These are phyloP conservation scores for Juglanconis oblonga DNA, from an alignment of 2,329 filamentous ascomycete species.

Conservation along the genomic window DNA sequence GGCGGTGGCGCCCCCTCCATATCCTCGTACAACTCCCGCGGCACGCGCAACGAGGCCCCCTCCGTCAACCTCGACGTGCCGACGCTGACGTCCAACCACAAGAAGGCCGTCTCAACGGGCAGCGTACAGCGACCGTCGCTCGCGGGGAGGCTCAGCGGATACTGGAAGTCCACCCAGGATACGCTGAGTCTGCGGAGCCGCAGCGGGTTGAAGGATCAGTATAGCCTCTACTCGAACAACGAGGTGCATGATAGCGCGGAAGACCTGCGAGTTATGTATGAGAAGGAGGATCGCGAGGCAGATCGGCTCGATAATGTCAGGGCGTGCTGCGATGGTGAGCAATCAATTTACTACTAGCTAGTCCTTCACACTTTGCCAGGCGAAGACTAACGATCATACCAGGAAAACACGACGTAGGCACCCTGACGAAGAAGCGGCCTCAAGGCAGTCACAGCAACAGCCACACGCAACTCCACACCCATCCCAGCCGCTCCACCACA, in stretches of 20 bases:
- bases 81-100: constrained; percentile 52
- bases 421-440: constrained; percentile 48
- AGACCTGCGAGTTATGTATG: constrained; percentile 76
- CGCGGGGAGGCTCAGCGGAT: constrained; percentile 54
- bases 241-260: constrained; percentile 76
- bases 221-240: constrained; percentile 49
- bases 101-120: constrained; percentile 27
- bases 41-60: constrained; percentile 60
- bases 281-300: constrained; percentile 71
- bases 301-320: constrained; percentile 90
- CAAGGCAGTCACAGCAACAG: constrained; percentile 34
- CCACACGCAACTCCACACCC: constrained; percentile 24
- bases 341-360: not conserved
- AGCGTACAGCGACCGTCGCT: constrained; percentile 9
- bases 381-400: not conserved
- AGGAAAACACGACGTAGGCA: constrained; percentile 75
- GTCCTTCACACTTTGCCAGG: not conserved
- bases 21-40: constrained; percentile 77
- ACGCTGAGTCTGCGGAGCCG: constrained; percentile 54
- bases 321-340: constrained; percentile 93
- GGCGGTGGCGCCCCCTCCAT: constrained; percentile 57
- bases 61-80: constrained; percentile 51
- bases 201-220: constrained; percentile 35
- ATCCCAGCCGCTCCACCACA: constrained; percentile 16
- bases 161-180: constrained; percentile 51